Evolutionary conservation across 306 rosid species (phyloP).

Genomic region (Medicago truncatula): MtrunA17r5.0-ANR NC_053048.1:46235501-46236000

Average conservation of each 20-base stretch:
- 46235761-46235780: neutral
- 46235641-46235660: constrained; percentile 7
- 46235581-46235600: too few relatives aligned
- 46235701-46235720: neutral
- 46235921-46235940: neutral
- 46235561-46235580: too few relatives aligned
- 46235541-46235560: too few relatives aligned
- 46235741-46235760: neutral
- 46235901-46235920: constrained; percentile 11
- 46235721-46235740: neutral
- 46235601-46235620: neutral
- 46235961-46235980: neutral
- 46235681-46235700: neutral
- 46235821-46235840: neutral
- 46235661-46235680: neutral
- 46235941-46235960: neutral
- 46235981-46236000: neutral
- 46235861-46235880: constrained; percentile 1
- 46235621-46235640: neutral
- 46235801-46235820: neutral
- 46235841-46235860: constrained; percentile 10
- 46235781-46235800: neutral
- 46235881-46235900: neutral
- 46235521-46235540: too few relatives aligned
- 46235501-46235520: neutral